Percentiles rank a stretch among this genome's conserved stretches.
Conservation (phyloP, 257 asterid species). For the Primulina huaijiensis region DNA sequence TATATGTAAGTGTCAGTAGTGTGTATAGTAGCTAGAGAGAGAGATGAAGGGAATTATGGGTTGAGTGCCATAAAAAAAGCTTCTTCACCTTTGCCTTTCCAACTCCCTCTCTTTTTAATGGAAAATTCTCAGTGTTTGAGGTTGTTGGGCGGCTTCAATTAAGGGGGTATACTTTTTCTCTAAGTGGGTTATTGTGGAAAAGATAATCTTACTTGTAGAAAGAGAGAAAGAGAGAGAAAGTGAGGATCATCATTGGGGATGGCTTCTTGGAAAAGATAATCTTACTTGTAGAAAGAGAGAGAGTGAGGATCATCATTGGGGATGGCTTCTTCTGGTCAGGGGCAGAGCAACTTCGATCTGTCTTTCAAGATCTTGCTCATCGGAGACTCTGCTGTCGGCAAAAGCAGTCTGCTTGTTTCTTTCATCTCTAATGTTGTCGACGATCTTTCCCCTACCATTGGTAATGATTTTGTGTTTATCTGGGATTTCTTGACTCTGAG, state of each 20-base stretch:
- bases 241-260: slow-evolving; percentile 28
- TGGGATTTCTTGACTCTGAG: slow-evolving; percentile 6
- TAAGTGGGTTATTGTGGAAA: not conserved
- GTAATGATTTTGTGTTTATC: slow-evolving; percentile 32
- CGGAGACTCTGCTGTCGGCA: slow-evolving; percentile 97
- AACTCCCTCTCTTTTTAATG: slow-evolving; percentile 27
- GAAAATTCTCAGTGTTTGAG: slow-evolving; percentile 29
- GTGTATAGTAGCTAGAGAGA: slow-evolving; percentile 19
- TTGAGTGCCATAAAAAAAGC: slow-evolving; percentile 26
- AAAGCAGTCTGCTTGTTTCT: slow-evolving; percentile 85
- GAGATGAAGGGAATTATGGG: slow-evolving; percentile 13
- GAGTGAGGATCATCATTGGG: slow-evolving; percentile 8
- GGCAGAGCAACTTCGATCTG: slow-evolving; percentile 74
- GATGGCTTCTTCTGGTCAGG: slow-evolving; percentile 64
- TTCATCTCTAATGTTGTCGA: slow-evolving; percentile 74
- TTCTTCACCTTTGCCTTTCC: slow-evolving; percentile 27
- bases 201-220: not conserved
- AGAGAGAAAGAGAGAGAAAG: slow-evolving; percentile 17
- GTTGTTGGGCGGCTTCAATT: slow-evolving; percentile 31
- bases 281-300: slow-evolving; percentile 10
- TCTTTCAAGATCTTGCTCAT: slow-evolving; percentile 88
- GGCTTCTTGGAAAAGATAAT: slow-evolving; percentile 33
- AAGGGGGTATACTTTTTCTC: slow-evolving; percentile 6
- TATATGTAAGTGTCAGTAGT: not conserved
- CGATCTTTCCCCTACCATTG: slow-evolving; percentile 86